Evolutionary conservation across 768 basidiomycete species (phyloP), one percentile per base, ranked within the genome.

Genomic region (Tulasnella sp.): DNA sequence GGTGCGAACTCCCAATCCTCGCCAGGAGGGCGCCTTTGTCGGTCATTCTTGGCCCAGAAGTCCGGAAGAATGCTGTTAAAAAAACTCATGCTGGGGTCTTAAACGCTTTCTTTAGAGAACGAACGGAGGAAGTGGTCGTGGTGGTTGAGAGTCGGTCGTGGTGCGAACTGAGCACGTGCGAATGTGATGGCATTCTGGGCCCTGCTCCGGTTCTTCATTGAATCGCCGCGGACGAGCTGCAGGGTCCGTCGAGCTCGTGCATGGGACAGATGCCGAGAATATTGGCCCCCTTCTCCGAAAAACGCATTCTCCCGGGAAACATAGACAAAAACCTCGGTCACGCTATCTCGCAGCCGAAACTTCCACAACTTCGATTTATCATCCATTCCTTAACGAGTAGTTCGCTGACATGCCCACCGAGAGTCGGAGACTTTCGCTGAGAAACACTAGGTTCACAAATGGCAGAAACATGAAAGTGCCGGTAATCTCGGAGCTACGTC

Each of bases 1-100:
- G 74, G 31, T 1, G 81, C 81, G 44, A 60, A 80, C n/a, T 80
- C 79, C 64, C 64, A 69, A 37, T 69, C 64, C 11, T 28, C 16
- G 12, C 64, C 64, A 28, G 64, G 31, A 20, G 28, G 64, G 16
- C 28, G 64, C 18, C 34, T 69, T 28, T 31, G 64, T 69, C 64
- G 64, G 37, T 69, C 64, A 20, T 37, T 69, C 64, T 69, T 69
- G 28, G 64, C 16, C 64, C 64, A 69, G 64, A 69, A 69, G 34
- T 69, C 64, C 37, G 64, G 37, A 2, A 69, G 31, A 20, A 69
- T 28, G 64, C 64, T 37, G 64, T 14, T 20, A 16, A 34, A 0
- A 3, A 69, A 69, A 12, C 14, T 9, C 64, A 69, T 69, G n/a
- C 11, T n/a, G n/a, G 11, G 14, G 9, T 46, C 22, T 3, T 42